Conservation (phyloP, 768 basidiomycete species). For the Phlebiopsis flavidoalba region DNA sequence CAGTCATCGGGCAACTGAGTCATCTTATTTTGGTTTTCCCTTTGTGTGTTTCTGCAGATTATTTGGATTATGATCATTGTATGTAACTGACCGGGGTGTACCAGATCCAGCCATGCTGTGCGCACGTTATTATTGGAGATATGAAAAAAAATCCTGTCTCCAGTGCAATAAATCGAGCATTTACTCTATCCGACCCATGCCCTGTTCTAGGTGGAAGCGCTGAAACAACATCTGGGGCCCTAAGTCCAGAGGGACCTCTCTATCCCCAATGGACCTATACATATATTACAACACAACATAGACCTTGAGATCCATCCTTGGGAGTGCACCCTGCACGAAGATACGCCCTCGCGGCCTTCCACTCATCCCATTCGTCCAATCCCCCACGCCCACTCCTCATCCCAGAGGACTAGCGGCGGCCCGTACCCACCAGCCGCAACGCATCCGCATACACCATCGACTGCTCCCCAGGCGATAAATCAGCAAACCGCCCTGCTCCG, state of each 20-base stretch:
- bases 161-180: no score
- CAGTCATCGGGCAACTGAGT: no score
- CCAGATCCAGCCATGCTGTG: no score
- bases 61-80: no score
- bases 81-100: no score
- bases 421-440: slow-evolving; percentile 76
- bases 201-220: slow-evolving; percentile 24
- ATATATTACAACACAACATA: slow-evolving; percentile 85
- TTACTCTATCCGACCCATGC: background rate
- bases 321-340: slow-evolving; percentile 49
- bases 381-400: slow-evolving; percentile 92
- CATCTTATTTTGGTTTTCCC: no score
- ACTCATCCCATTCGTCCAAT: slow-evolving; percentile 87
- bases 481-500: slow-evolving; percentile 49
- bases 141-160: no score
- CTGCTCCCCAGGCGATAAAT: slow-evolving; percentile 71
- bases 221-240: slow-evolving; percentile 48
- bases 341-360: slow-evolving; percentile 52
- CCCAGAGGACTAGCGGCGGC: slow-evolving; percentile 74
- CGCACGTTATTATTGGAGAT: no score
- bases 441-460: slow-evolving; percentile 77
- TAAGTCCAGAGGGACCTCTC: slow-evolving; percentile 83
- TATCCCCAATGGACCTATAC: slow-evolving; percentile 90
- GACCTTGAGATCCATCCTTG: slow-evolving; percentile 45
- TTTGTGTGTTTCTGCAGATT: no score